A percentile compares a stretch with the other conserved stretches of the same genome.
phyloP scores from a whole-genome alignment of 495 filamentous ascomycete species.

The Apiosordaria backusii region DNA sequence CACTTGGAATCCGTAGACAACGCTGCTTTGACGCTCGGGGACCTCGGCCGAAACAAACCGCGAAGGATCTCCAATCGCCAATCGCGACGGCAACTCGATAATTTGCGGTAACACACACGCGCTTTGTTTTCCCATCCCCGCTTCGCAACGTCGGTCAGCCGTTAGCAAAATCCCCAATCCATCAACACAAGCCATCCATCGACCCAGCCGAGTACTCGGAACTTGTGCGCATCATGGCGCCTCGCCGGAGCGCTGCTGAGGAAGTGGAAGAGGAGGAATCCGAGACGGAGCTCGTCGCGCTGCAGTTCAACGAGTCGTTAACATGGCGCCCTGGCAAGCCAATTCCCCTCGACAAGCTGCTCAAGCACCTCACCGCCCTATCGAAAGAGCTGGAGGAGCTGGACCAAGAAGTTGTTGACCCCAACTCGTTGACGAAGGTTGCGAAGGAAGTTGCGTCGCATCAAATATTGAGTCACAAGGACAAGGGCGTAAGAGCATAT shows the following conservation, averaged over 20 bases:
- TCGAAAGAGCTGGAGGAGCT: constrained; percentile 78
- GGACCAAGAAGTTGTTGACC: constrained; percentile 83
- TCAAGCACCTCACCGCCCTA: constrained; percentile 74
- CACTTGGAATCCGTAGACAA: background rate
- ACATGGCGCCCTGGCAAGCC: constrained; percentile 90
- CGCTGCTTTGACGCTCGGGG: background rate
- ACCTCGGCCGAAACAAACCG: background rate
- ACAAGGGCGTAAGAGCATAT: constrained; percentile 86
- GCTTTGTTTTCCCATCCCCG: constrained; percentile 1
- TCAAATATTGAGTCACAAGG: constrained; percentile 83
- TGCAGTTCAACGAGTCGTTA: constrained; percentile 80
- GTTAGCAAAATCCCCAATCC: constrained; percentile 1
- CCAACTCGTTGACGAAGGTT: constrained; percentile 73
- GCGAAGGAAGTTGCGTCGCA: constrained; percentile 84
- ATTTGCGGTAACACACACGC: constrained; percentile 9
- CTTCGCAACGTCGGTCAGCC: background rate
- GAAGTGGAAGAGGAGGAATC: constrained; percentile 32
- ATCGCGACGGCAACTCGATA: constrained; percentile 7
- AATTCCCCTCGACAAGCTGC: constrained; percentile 77
- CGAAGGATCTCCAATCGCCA: background rate
- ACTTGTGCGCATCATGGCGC: constrained; percentile 33
- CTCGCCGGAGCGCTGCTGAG: constrained; percentile 31
- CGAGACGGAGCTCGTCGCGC: constrained; percentile 31
- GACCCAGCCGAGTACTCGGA: background rate
- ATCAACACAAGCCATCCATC: background rate